Evolutionary conservation across 495 filamentous ascomycete genomes (phyloP).

Genomic region (Aspergillus steynii): DNA sequence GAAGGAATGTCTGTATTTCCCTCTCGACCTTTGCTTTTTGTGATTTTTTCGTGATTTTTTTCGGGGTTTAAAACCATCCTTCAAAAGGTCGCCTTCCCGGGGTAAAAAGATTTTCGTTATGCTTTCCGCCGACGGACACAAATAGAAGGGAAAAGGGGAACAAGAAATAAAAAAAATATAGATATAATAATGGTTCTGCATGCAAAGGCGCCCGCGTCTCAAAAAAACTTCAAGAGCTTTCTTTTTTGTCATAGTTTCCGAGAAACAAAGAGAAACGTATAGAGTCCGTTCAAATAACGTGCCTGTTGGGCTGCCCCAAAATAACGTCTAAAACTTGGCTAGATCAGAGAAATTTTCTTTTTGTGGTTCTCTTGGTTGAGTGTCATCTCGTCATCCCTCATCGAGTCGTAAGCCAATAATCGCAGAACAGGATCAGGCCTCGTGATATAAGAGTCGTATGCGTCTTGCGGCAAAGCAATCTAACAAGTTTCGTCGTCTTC

Average conservation of each 20-base stretch:
- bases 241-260: slow-evolving; percentile 24
- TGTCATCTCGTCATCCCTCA: slow-evolving; percentile 60
- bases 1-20: neutral
- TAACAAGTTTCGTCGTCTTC: slow-evolving; percentile 37
- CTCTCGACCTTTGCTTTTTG: slow-evolving; percentile 34
- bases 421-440: slow-evolving; percentile 45
- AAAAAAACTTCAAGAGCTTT: slow-evolving; percentile 24
- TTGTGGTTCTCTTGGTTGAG: slow-evolving; percentile 37
- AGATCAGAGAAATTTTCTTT: slow-evolving; percentile 50
- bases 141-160: slow-evolving; percentile 13
- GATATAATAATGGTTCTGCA: slow-evolving; percentile 36
- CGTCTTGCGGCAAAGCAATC: slow-evolving; percentile 50
- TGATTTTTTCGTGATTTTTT: slow-evolving; percentile 23
- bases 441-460: slow-evolving; percentile 51
- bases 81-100: slow-evolving; percentile 9
- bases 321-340: slow-evolving; percentile 51
- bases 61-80: neutral
- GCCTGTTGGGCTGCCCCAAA: slow-evolving; percentile 51
- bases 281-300: slow-evolving; percentile 37
- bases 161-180: slow-evolving; percentile 27
- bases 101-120: slow-evolving; percentile 18
- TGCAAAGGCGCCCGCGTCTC: slow-evolving; percentile 42
- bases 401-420: slow-evolving; percentile 55
- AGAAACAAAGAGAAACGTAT: slow-evolving; percentile 31
- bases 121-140: slow-evolving; percentile 24